Percentiles rank a stretch among this genome's conserved stretches.
phyloP scores from a whole-genome alignment of 768 basidiomycete species.

The Udeniomyces megalosporus region DNA sequence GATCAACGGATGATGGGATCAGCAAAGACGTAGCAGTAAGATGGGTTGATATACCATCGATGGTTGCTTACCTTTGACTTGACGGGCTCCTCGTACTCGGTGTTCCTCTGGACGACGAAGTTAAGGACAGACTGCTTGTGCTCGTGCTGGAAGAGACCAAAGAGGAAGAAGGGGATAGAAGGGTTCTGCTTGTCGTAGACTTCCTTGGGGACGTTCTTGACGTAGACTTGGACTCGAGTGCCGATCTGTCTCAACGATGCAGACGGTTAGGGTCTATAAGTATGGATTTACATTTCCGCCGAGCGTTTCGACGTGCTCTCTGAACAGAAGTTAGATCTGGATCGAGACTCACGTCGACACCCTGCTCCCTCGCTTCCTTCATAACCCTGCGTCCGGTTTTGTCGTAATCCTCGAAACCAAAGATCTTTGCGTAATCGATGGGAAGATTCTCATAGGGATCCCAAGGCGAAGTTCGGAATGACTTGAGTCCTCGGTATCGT shows the following conservation, averaged over 20 bases:
- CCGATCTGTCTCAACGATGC: no score
- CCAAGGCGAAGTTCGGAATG: conserved; percentile 92
- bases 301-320: no score
- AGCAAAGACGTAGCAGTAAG: neutral
- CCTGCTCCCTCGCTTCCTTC: conserved; percentile 35
- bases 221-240: conserved; percentile 54
- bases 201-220: conserved; percentile 58
- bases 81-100: conserved; percentile 76
- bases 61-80: conserved; percentile 74
- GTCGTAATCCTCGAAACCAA: conserved; percentile 90
- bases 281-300: no score
- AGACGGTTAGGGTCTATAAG: no score
- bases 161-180: conserved; percentile 44
- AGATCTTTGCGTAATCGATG: conserved; percentile 81
- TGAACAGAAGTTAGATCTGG: no score
- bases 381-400: conserved; percentile 57
- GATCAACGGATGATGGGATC: neutral
- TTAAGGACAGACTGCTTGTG: conserved; percentile 88
- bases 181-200: conserved; percentile 32
- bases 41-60: no score
- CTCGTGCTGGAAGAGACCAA: conserved; percentile 80
- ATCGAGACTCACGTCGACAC: conserved; percentile 47
- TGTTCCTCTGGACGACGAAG: conserved; percentile 85
- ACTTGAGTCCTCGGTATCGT: conserved; percentile 75
- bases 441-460: conserved; percentile 94